Base-by-base conservation (phyloP, 768 basidiomycete genomes). In the Lactarius sp. region DNA sequence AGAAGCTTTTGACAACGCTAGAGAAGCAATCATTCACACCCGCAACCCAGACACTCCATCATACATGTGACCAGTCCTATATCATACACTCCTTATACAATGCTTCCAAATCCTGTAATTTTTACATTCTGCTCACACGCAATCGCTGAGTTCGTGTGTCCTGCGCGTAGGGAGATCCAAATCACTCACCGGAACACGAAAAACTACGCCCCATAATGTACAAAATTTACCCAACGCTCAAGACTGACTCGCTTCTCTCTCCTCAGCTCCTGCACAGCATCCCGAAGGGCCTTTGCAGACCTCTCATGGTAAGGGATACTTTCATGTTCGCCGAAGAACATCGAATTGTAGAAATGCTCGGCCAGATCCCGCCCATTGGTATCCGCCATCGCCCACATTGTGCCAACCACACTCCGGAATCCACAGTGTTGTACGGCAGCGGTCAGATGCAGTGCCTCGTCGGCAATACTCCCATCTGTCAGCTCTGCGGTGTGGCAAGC, bases 331-430 rank as follows among this genome's bases (percentile, higher is more conserved):
- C 14, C 42, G 36, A 46, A 16, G 18, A 44, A 44, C 44, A 22
- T 36, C 31, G 16, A 49, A 6, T 27, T 49, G 22, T 61, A 61
- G 12, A 61, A 55, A 13, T 44, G 34, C 9, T 50, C 36, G 4
- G 60, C 64, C 14, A 65, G 31, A 2, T 22, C 3, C 49, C 44
- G 64, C 18, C 56, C 64, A 42, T 65, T 60, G 2, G 4, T 20
- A 18, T 65, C 60, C 1, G 16, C 46, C 56, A 61, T 61, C 0
- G 52, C 51, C 64, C 60, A 61, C 52, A 61, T 39, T 3, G 64
- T 65, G 10, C 39, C 27, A 27, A 27, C 27, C 27, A 27, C 27
- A 2, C 27, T 27, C 27, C 27, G 27, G 27, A 27, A 27, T 27
- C 27, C 27, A 22, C 22, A 27, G 27, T 3, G 27, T 27, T 27